phyloP scores from a whole-genome alignment of 495 filamentous ascomycete genomes.

The Penicillium salamii region DNA sequence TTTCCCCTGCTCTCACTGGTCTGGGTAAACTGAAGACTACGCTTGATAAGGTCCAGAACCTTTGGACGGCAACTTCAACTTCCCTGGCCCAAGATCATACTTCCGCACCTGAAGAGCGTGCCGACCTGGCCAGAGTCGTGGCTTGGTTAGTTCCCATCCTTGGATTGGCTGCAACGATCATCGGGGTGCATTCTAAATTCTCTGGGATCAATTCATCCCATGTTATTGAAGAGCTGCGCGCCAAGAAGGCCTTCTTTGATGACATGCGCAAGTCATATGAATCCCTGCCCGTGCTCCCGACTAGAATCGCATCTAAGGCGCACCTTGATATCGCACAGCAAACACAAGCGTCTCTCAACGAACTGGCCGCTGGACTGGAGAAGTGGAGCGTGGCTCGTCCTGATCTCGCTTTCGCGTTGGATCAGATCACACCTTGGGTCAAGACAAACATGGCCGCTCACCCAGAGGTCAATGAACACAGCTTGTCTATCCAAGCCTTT shows the following conservation, averaged over 20 bases:
- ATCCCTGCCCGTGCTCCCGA: constrained; percentile 52
- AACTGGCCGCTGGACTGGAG: constrained; percentile 44
- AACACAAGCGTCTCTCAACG: constrained; percentile 39
- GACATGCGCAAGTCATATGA: constrained; percentile 37
- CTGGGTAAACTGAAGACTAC: constrained; percentile 33
- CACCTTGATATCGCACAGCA: constrained; percentile 43
- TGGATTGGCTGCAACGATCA: constrained; percentile 36
- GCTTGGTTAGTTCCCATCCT: constrained; percentile 53
- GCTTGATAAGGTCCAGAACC: constrained; percentile 36
- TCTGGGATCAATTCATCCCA: constrained; percentile 45
- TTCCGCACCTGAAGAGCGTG: constrained; percentile 16
- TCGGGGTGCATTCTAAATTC: constrained; percentile 61
- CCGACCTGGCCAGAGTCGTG: constrained; percentile 27
- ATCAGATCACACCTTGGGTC: constrained; percentile 55
- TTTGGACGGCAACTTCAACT: constrained; percentile 37
- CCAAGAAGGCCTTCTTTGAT: constrained; percentile 48
- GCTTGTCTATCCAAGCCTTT: constrained; percentile 39
- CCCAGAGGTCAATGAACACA: constrained; percentile 7
- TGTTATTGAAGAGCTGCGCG: constrained; percentile 40
- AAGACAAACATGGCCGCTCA: constrained; percentile 17
- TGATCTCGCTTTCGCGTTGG: constrained; percentile 59
- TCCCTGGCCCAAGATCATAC: constrained; percentile 27
- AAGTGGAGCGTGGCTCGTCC: constrained; percentile 46
- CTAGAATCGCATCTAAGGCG: constrained; percentile 46
- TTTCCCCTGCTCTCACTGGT: constrained; percentile 44